Conservation (phyloP, 805 yeast species). For the Candida broadrunensis region DNA sequence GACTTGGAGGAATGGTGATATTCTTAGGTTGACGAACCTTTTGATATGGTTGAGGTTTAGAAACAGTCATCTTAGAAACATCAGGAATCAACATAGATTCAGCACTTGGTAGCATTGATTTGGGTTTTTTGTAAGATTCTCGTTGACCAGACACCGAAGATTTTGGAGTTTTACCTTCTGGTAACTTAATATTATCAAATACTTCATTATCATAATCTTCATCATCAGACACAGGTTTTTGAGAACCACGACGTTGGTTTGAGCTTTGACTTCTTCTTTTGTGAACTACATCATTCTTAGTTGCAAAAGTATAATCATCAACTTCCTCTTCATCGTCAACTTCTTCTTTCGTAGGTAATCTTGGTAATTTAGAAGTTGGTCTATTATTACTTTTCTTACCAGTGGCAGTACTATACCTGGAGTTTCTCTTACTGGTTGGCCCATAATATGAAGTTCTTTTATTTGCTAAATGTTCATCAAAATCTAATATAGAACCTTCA, state of each 20-base stretch:
- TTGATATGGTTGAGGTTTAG: conserved; percentile 15
- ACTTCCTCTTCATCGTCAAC: conserved; percentile 8
- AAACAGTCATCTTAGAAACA: conserved; percentile 7
- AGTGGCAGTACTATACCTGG: conserved; percentile 17
- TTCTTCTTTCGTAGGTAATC: conserved; percentile 17
- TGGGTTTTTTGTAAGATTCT: conserved; percentile 9
- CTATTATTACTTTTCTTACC: conserved; percentile 10
- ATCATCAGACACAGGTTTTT: conserved; percentile 13
- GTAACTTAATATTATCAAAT: conserved; percentile 48
- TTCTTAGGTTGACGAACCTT: conserved; percentile 19
- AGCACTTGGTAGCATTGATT: conserved; percentile 32
- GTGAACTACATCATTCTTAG: conserved; percentile 24
- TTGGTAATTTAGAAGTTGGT: conserved; percentile 28
- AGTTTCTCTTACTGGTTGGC: conserved; percentile 23
- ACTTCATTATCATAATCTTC: conserved; percentile 25
- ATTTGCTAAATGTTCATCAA: conserved; percentile 37
- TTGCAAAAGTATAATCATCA: conserved; percentile 40
- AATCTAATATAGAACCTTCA: conserved; percentile 38
- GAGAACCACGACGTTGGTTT: conserved; percentile 6
- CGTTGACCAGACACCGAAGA: conserved; percentile 5
- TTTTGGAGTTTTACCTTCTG: conserved; percentile 27
- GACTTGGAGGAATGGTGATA: conserved; percentile 15
- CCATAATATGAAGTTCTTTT: conserved; percentile 40
- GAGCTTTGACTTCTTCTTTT: conserved; percentile 12
- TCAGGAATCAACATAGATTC: conserved; percentile 35